Base-by-base conservation (phyloP, 2,329 filamentous ascomycete species). In the Aureobasidium sp. region DNA sequence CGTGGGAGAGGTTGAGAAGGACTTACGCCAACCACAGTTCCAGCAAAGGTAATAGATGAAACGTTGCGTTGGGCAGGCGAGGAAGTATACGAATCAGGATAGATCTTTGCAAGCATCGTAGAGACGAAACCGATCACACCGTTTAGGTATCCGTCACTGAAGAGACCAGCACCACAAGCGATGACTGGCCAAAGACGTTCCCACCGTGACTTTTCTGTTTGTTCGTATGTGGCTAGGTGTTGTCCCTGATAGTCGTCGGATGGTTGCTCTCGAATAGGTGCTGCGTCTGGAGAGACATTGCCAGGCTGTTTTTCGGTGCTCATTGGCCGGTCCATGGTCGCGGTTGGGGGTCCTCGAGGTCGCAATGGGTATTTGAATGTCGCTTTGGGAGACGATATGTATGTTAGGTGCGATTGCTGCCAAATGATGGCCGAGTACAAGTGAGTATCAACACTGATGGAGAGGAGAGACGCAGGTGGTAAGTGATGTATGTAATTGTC, bases 61-160 rank as follows among this genome's bases (percentile, higher is more conserved):
- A 97, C 91, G 72, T 96, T 94, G 72, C 88, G 88, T 69, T 90
- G 88, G 2, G 93, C 95, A 67, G 90, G 25, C 1, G 60, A 95
- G 3, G 82, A 80, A n/a, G 77, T 84, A 79, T 94, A 98, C n/a
- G 86, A 78, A 1, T 84, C 79, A 47, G 87, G 87, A 74, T 97
- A 97, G 71, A 97, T 85, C 0, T 77, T 79, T 25, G 76, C 78
- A 9, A 97, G 87, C 66, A 94, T 89, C 1, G 94, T 97, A 72
- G 91, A 93, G 66, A 97, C 94, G 4, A 92, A 93, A 8, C 95
- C 94, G 71, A 97, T 97, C 69, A 97, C 91, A 74, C 93, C 94
- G 80, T 97, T 97, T 75, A 97, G 88, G 78, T 97, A 97, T 20
- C 95, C 95, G 78, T 97, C 95, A 29, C 91, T 94, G 79, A 97